These are phyloP conservation scores for Euphorbia tirucalli DNA, from an alignment of 345 rosid genomes.

Conservation along the genomic window DNA sequence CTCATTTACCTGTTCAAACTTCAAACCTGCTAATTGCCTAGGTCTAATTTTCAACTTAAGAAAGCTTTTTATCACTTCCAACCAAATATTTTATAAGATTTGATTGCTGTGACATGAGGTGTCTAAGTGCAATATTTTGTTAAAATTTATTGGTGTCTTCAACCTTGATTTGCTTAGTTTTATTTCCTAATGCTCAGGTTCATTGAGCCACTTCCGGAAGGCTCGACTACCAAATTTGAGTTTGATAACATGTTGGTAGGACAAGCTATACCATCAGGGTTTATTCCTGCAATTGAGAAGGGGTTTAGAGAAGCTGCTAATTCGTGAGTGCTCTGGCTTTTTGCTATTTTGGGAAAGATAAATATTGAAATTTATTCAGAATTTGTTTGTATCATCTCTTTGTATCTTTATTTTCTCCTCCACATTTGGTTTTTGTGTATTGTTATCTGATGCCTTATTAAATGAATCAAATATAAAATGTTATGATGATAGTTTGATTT, in stretches of 20 bases:
- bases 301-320: slow-evolving; percentile 99
- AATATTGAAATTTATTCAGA: neutral
- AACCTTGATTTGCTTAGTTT: slow-evolving; percentile 5
- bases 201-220: slow-evolving; percentile 76
- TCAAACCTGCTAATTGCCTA: neutral
- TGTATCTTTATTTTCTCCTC: neutral
- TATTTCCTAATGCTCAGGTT: slow-evolving; percentile 43
- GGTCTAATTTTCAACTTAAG: neutral
- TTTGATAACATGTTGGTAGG: slow-evolving; percentile 94
- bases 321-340: slow-evolving; percentile 53
- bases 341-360: neutral
- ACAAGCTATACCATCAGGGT: slow-evolving; percentile 92
- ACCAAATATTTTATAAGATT: neutral
- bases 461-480: neutral
- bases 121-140: neutral
- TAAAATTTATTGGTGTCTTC: neutral
- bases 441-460: neutral
- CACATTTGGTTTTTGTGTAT: neutral
- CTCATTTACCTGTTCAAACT: slow-evolving; percentile 3
- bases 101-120: slow-evolving; percentile 2
- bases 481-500: neutral
- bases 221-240: slow-evolving; percentile 66
- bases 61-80: neutral
- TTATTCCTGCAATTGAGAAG: slow-evolving; percentile 94
- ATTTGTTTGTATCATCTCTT: neutral